Evolutionary conservation across 208 protist species (phyloP).

Genomic region (Crithidia expoeki): DNA sequence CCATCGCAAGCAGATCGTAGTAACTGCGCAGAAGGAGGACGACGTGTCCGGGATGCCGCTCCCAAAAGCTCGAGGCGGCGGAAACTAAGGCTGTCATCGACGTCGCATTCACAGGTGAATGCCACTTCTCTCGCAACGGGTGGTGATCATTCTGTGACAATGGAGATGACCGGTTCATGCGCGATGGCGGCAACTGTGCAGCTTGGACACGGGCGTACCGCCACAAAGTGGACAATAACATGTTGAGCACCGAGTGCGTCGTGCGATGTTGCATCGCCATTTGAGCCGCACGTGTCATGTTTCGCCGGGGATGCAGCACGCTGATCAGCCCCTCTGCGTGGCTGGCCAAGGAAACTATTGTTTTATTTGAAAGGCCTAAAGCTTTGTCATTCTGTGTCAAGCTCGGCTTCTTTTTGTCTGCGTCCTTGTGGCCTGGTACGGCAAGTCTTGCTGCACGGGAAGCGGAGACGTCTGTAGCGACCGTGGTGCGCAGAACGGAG

Average conservation of each 20-base stretch:
- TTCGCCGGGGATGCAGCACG: background rate
- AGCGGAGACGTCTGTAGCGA: background rate
- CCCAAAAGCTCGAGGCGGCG: background rate
- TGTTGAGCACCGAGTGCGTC: background rate
- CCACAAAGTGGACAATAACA: background rate
- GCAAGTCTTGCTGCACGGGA: background rate
- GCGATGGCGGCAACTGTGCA: background rate
- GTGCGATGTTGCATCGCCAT: background rate
- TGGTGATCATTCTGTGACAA: too few species aligned
- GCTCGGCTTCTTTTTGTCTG: background rate
- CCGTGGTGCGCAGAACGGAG: background rate
- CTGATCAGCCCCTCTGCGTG: background rate
- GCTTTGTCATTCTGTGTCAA: too few species aligned
- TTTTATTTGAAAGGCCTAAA: too few species aligned
- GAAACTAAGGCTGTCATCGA: background rate
- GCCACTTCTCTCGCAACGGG: too few species aligned
- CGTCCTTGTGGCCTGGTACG: background rate
- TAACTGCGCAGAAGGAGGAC: constrained; percentile 1
- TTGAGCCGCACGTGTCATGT: background rate
- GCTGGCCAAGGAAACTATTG: background rate
- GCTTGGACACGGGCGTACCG: background rate
- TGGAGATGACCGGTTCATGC: too few species aligned
- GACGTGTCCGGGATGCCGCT: background rate
- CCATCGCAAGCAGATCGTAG: background rate
- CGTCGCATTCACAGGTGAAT: too few species aligned